Conservation (phyloP, 2,329 filamentous ascomycete species). For the Lasiodiplodia hormozganensis region DNA sequence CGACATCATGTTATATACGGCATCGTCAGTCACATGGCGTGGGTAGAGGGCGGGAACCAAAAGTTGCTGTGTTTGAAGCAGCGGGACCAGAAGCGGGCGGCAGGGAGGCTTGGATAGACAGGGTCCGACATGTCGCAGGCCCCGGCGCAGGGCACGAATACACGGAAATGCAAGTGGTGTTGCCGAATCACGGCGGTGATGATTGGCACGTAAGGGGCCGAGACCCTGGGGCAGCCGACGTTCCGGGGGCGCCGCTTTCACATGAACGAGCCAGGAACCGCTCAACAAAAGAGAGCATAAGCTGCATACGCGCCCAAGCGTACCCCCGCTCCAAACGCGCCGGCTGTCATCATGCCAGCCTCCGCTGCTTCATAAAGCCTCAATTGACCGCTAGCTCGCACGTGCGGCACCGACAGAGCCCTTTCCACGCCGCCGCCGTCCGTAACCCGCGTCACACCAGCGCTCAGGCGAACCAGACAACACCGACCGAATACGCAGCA, state of each 20-base stretch:
- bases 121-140: slow-evolving; percentile 12
- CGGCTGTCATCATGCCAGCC: slow-evolving; percentile 6
- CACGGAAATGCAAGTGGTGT: slow-evolving; percentile 16
- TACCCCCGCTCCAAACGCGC: slow-evolving; percentile 5
- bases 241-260: slow-evolving; percentile 21
- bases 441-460: slow-evolving; percentile 18
- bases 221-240: slow-evolving; percentile 18
- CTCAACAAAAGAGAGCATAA: slow-evolving; percentile 28
- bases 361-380: slow-evolving; percentile 15
- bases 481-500: slow-evolving; percentile 9
- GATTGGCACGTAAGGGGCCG: slow-evolving; percentile 8
- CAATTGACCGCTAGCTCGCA: slow-evolving; percentile 25
- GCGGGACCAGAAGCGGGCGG: slow-evolving; percentile 7
- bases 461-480: slow-evolving; percentile 5
- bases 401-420: neutral
- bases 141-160: slow-evolving; percentile 18
- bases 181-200: slow-evolving; percentile 11
- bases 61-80: slow-evolving; percentile 17
- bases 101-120: slow-evolving; percentile 9
- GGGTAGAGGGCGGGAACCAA: slow-evolving; percentile 18
- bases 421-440: slow-evolving; percentile 9
- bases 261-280: slow-evolving; percentile 21
- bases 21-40: slow-evolving; percentile 3
- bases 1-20: slow-evolving; percentile 6
- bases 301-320: slow-evolving; percentile 25